Evolutionary conservation across 345 rosid species (phyloP), one percentile per base, ranked within the genome.

Genomic region (Limnanthes douglasii): DNA sequence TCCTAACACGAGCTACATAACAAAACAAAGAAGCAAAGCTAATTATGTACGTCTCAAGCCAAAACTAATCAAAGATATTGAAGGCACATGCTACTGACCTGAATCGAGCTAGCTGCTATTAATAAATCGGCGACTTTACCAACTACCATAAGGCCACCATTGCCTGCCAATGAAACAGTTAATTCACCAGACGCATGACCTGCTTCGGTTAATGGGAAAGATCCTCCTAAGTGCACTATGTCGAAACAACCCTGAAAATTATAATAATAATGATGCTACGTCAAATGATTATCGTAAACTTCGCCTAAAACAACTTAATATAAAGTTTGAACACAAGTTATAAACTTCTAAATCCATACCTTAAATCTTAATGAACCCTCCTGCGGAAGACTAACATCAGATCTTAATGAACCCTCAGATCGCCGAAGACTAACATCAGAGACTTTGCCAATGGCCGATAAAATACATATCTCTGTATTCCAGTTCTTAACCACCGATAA

Each of bases 361-460:
- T 63, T 72, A 26, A 43, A 70, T 6, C 50, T 61, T 34, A 70
- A 26, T 36, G 53, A 41, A 6, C 35, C 47, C 17, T 69, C 64
- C 0, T 81, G 79, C 27, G 59, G 75, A 35, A 86, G 54, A 4
- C 62, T 62, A 17, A 72, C 72, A 23, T n/a, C n/a, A n/a, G n/a
- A n/a, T n/a, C n/a, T n/a, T n/a, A n/a, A n/a, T n/a, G n/a, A n/a
- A n/a, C n/a, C n/a, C n/a, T n/a, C n/a, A n/a, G n/a, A n/a, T n/a
- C n/a, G n/a, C n/a, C n/a, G n/a, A n/a, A n/a, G n/a, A n/a, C n/a
- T n/a, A n/a, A n/a, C n/a, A n/a, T 68, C 72, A 11, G 70, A 69
- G 47, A 86, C 78, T 14, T 53, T 50, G 34, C 96, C 94, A 48
- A 41, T 75, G 15, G 77, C 96, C 34, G 86, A 68, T 21, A 86